A percentile compares a stretch with the other conserved stretches of the same genome.
Evolutionary conservation across 257 asterid genomes (phyloP).

Genomic region (Nicotiana knightiana): DNA sequence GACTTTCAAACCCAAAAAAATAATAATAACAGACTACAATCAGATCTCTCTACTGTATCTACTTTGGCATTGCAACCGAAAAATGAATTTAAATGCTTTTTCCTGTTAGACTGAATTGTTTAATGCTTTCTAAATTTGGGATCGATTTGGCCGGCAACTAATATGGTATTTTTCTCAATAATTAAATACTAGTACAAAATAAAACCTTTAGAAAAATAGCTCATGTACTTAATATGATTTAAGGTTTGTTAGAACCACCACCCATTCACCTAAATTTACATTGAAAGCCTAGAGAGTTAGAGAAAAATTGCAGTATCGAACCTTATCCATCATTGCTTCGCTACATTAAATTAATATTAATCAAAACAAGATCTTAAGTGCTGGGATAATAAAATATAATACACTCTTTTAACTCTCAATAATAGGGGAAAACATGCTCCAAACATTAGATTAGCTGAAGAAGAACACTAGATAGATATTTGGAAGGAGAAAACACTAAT

Average conservation of each 20-base stretch:
- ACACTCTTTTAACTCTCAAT: background rate
- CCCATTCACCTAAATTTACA: background rate
- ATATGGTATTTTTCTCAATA: background rate
- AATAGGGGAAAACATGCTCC: background rate
- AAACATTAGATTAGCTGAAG: background rate
- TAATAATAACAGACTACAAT: too few relatives aligned
- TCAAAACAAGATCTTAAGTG: background rate
- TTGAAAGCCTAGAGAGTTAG: background rate
- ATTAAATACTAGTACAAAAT: too few relatives aligned
- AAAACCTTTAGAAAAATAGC: too few relatives aligned
- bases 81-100: background rate
- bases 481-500: constrained; percentile 13
- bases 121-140: background rate
- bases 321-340: background rate
- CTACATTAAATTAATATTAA: background rate
- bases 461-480: background rate
- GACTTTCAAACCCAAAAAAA: background rate
- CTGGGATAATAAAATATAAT: background rate
- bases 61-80: background rate
- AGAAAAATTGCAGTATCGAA: background rate
- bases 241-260: too few relatives aligned
- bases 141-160: background rate
- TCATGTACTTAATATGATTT: too few relatives aligned
- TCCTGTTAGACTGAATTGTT: background rate
- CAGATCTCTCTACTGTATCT: too few relatives aligned